Evolutionary conservation across 2,329 filamentous ascomycete genomes (phyloP), one percentile per base, ranked within the genome.

Genomic region (Exophiala calicioides): DNA sequence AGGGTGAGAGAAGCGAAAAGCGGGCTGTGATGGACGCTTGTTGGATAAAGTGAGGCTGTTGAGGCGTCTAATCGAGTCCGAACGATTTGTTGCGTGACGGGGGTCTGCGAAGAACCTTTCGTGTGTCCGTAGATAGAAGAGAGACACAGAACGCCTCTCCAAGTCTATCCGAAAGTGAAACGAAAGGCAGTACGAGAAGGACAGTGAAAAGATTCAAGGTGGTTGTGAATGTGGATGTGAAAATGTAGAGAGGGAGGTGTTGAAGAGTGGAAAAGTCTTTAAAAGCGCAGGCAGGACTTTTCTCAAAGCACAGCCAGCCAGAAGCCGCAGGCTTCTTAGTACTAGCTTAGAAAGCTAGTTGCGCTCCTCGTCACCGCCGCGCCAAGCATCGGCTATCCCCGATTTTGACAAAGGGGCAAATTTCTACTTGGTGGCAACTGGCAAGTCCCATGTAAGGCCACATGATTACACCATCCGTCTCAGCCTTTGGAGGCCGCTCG

Each of bases 131-230:
- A 58, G 55, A 59, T 58, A 59, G 53, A 52, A 48, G 47, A 55
- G 54, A 58, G 53, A 54, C 50, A 50, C 34, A 54, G 32, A 58
- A 59, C 55, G 57, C 57, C 57, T 59, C 57, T 58, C 56, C 53
- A 57, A 58, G 47, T 58, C 57, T 59, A 59, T 57, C 57, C 55
- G 52, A 58, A 56, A 44, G 48, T 52, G 47, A 57, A 58, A 55
- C 44, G 48, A 58, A 59, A 53, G 55, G 50, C 55, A 53, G 43
- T 55, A 57, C 46, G 42, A 54, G 44, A 57, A 52, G 43, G 43
- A 55, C 45, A 33, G 43, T 47, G 31, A 39, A 41, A 18, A 29
- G 48, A 44, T 35, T 47, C 40, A 42, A 24, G 15, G 35, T 34
- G 18, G 39, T 48, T 43, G 36, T 47, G 44, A 36, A 26, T 48